Base-by-base conservation (phyloP, 2,329 filamentous ascomycete species). In the Colletotrichum musae region DNA sequence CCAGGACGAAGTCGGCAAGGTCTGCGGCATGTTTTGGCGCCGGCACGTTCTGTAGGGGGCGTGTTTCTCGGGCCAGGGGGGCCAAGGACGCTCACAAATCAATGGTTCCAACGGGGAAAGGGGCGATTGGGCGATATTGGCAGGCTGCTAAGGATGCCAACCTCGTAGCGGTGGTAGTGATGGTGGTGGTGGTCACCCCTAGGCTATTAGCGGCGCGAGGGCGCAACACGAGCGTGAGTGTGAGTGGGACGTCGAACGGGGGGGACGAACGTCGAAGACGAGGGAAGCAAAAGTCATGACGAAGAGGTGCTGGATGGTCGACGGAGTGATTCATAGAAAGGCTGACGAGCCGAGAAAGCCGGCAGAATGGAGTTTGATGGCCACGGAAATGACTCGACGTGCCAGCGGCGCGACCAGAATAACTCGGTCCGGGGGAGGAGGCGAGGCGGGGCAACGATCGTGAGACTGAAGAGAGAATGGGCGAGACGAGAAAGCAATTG, bases 311-410 rank as follows among this genome's bases (percentile, higher is more conserved):
- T 26, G 4, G 13, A 39, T 5, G 15, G n/a, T 24, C 58, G n/a
- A 50, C 32, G 57, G 47, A n/a, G 47, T 50, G 47, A 21, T 21
- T 12, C n/a, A 50, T 50, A 6, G 47, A 21, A 50, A 13, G 24
- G 12, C 47, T 18, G n/a, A 28, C 13, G 32, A 45, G 56, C 61
- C 62, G 66, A 59, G 26, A 18, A 43, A 57, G 47, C 62, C 62
- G 56, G 50, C 51, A 65, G 57, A 57, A 69, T 66, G 66, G 62
- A 69, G 43, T 59, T 48, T 60, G 45, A 69, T 69, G 66, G 62
- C 41, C 59, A 54, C 26, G 45, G 56, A 69, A 59, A 66, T 69
- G 56, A 69, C 62, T 60, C 62, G 66, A 64, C 62, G 56, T 66
- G 62, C 66, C 66, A 66, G 51, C n/a, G 24, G 3, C 36, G 7